Conservation (phyloP, 257 asterid genomes). For the Parsonsia alboflavescens region DNA sequence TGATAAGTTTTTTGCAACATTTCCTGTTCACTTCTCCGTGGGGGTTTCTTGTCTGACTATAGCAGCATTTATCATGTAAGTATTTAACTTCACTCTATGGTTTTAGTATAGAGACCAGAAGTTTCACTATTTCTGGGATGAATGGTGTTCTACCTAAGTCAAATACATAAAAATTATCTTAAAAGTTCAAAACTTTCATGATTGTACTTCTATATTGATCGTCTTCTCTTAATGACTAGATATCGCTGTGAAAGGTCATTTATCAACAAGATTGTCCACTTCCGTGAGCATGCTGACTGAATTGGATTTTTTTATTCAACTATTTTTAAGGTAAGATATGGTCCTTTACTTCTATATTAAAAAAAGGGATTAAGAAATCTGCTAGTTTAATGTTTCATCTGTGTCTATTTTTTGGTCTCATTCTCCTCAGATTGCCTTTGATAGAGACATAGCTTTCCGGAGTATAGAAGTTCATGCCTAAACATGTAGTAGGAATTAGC, state of each 20-base stretch:
- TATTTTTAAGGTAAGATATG: constrained; percentile 27
- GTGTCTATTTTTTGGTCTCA: background rate
- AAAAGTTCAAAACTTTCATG: background rate
- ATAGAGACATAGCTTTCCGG: background rate
- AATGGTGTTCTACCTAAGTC: background rate
- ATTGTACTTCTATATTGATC: background rate
- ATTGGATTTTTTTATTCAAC: constrained; percentile 13
- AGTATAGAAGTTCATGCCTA: background rate
- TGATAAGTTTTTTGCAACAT: constrained; percentile 73
- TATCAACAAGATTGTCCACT: constrained; percentile 56
- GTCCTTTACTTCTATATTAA: background rate
- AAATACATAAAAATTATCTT: background rate
- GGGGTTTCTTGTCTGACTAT: constrained; percentile 56
- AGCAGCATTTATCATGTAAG: constrained; percentile 62
- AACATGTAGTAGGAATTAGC: background rate
- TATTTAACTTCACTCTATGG: constrained; percentile 5
- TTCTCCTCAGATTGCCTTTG: background rate
- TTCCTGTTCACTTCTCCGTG: constrained; percentile 57
- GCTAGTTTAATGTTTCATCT: background rate
- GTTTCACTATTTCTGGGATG: background rate
- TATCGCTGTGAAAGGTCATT: constrained; percentile 66
- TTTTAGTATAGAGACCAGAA: background rate
- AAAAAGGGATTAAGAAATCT: background rate
- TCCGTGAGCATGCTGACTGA: constrained; percentile 76
- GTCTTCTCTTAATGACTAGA: constrained; percentile 31